A percentile compares a stretch with the other conserved stretches of the same genome.
These are phyloP conservation scores for Russula sp. DNA, from an alignment of 768 basidiomycete genomes.

Conservation along the genomic window DNA sequence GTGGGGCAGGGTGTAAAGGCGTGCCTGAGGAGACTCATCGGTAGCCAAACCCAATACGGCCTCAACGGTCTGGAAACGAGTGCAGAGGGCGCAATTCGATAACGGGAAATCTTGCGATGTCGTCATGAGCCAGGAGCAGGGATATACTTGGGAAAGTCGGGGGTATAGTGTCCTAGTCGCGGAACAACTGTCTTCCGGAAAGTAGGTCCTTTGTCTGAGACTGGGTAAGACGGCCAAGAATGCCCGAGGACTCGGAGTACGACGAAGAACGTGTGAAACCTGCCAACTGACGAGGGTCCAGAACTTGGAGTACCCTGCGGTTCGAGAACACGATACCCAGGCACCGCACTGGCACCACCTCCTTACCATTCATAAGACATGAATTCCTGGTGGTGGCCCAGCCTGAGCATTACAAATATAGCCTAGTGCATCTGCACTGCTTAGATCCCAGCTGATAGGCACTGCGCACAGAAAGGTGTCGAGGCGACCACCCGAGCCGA, in stretches of 20 bases:
- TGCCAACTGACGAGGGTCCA: not conserved
- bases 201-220: no score
- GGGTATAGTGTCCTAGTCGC: no score
- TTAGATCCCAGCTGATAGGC: no score
- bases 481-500: no score
- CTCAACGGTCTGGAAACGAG: conserved; percentile 21
- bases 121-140: no score
- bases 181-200: no score
- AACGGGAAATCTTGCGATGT: not conserved
- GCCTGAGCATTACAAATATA: not conserved
- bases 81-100: not conserved
- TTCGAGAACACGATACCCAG: not conserved
- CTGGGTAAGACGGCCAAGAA: no score
- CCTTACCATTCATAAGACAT: no score
- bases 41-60: conserved; percentile 8
- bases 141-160: no score
- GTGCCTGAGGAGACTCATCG: conserved; percentile 13
- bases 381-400: not conserved
- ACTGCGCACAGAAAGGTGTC: no score
- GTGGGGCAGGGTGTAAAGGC: not conserved
- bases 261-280: not conserved
- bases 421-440: no score
- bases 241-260: not conserved
- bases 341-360: not conserved
- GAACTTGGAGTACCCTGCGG: not conserved